Base-by-base conservation (phyloP, 2,329 filamentous ascomycete species). In the Xylariaceae sp. region DNA sequence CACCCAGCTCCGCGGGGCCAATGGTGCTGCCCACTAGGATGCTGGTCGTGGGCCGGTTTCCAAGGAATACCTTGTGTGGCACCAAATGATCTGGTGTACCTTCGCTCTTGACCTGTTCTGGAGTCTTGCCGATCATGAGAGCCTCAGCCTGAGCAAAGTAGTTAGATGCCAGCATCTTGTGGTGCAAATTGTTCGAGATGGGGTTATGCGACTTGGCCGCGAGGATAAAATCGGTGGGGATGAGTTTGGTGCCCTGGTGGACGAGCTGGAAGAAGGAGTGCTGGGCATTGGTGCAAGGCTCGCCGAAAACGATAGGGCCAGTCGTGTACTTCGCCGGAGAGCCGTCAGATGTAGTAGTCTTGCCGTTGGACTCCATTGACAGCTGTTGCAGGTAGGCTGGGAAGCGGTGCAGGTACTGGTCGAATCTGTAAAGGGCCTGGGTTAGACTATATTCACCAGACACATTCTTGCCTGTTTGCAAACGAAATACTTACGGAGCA, bases 221-320 rank as follows among this genome's bases (percentile, higher is more conserved):
- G 66, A 99, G 81, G 78, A 99, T 95, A 81, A 99, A 99, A 77
- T 99, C 94, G 65, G 93, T 88, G 13, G 94, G 94, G 72, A 99
- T 97, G 69, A 99, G 87, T 85, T 97, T 97, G 67, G 94, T 99
- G 69, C 94, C 94, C 77, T 99, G 94, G 82, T 99, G 94, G 55
- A 99, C 86, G 41, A 99, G 88, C 83, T 99, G 94, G 88, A 96
- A 99, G 87, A 99, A 99, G 57, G 94, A 97, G 84, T 99, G 94
- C 81, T 99, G 94, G 37, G 94, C 94, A 73, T 99, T 99, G 74
- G 94, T 99, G 76, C 92, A 95, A 48, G 94, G 94, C 82, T 99
- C 94, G 70, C 94, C 94, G 72, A 99, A 99, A 60, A 99, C 81
- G 71, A 99, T 93, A 49, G 94, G 85, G 42, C 94, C 93, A 30